Evolutionary conservation across 768 basidiomycete species (phyloP).

Genomic region (Lactarius trivialis): DNA sequence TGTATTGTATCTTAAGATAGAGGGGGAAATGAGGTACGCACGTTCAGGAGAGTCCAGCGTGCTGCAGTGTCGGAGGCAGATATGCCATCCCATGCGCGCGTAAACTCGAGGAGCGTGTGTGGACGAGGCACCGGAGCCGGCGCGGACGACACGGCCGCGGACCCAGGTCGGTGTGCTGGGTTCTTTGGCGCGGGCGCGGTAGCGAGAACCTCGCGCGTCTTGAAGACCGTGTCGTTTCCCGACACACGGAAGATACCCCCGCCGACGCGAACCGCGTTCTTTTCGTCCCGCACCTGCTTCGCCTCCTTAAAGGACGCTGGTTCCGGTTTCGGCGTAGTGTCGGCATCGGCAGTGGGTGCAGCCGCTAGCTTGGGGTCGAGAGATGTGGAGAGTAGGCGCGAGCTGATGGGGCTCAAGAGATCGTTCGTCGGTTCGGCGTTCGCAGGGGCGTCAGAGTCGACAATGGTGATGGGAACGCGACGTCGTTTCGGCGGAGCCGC

Average conservation of each 20-base stretch:
- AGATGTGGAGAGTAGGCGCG: constrained; percentile 16
- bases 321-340: constrained; percentile 13
- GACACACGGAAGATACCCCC: constrained; percentile 69
- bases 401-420: constrained; percentile 21
- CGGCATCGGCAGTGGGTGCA: constrained; percentile 22
- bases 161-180: background rate
- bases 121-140: constrained; percentile 28
- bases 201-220: constrained; percentile 26
- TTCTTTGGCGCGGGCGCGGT: background rate
- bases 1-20: background rate
- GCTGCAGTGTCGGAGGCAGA: constrained; percentile 32
- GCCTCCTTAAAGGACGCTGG: constrained; percentile 48
- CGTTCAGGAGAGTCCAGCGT: constrained; percentile 54
- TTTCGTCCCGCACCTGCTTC: constrained; percentile 47
- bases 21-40: constrained; percentile 32
- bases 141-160: background rate
- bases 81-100: constrained; percentile 47
- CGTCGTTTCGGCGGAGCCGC: constrained; percentile 35
- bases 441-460: constrained; percentile 33
- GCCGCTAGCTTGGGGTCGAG: constrained; percentile 9
- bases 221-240: constrained; percentile 55
- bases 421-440: background rate
- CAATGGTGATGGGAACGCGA: constrained; percentile 57
- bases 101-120: constrained; percentile 55
- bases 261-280: constrained; percentile 39